Base-by-base conservation (phyloP, 1,284 basidiomycete genomes). In the Singerocomus rubriflavus region DNA sequence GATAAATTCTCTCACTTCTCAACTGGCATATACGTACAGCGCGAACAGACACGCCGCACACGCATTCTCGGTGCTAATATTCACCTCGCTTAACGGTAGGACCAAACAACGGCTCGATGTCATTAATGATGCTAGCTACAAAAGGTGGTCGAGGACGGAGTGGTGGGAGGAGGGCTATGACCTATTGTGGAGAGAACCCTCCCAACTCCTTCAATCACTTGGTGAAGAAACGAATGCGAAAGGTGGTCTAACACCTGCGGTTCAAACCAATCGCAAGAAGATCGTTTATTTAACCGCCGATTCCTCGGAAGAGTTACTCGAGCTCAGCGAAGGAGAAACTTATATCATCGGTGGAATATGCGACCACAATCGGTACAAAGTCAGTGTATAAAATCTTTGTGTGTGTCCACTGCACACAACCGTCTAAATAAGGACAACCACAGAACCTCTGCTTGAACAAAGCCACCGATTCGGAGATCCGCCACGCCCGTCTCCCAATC, bases 271-370 rank as follows among this genome's bases (percentile, higher is more conserved):
- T 57, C 45, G 57, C 60, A 72, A 81, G 46, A 81, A 71, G 41
- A 75, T 98, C 41, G 79, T 98, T 30, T 99, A 99, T 71, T 82
- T 99, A 50, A 98, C 96, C 7, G 96, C 95, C 6, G 97, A 99
- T 71, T 87, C 95, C 6, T 79, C 87, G 42, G 83, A 96, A 49
- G 92, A 96, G 66, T 74, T 99, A 36, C 73, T 76, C 9, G 83
- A 87, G 54, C 79, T 99, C 43, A 85, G 81, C 51, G 84, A 91
- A 56, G 84, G 86, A 48, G 91, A 94, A 66, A 89, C 85, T 3
- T 99, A 99, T 67, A 85, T 99, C 58, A 94, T 99, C 51, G 97
- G 97, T 31, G 97, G 96, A 13, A 90, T 99, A 57, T 91, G 91
- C 54, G 97, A 99, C 69, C 90, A 90, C 61, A 99, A 99, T 72